Percentiles rank a stretch among this genome's conserved stretches.
Evolutionary conservation across 2,329 filamentous ascomycete genomes (phyloP).

Genomic region (Penicillium sp.): DNA sequence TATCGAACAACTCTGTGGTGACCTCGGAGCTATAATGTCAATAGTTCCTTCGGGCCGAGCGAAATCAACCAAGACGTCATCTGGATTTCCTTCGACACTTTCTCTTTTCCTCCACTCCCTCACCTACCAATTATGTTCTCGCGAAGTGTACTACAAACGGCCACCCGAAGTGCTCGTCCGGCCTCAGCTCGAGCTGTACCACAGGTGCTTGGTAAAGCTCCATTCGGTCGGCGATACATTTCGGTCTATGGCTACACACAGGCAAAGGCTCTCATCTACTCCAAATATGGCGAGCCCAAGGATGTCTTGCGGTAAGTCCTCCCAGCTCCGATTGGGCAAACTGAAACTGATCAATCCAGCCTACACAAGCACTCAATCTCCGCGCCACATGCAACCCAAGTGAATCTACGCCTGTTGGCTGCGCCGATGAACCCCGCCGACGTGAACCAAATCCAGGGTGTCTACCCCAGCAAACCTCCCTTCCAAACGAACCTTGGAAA

Average conservation of each 20-base stretch:
- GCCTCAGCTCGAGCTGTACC: conserved; percentile 10
- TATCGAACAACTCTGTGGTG: background rate
- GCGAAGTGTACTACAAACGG: conserved; percentile 24
- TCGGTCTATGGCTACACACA: conserved; percentile 52
- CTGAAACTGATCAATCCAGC: conserved; percentile 15
- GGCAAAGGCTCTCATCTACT: conserved; percentile 49
- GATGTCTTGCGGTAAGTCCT: conserved; percentile 45
- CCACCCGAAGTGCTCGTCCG: conserved; percentile 13
- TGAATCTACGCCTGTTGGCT: conserved; percentile 84
- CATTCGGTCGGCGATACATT: conserved; percentile 36
- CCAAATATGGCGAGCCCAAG: conserved; percentile 49
- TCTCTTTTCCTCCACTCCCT: background rate
- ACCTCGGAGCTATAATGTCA: background rate
- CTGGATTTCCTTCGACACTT: conserved; percentile 6
- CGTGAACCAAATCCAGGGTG: conserved; percentile 96
- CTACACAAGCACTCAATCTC: conserved; percentile 52
- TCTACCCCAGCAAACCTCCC: conserved; percentile 81
- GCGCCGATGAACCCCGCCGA: conserved; percentile 95
- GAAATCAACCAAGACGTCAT: conserved; percentile 17
- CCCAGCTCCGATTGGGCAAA: background rate
- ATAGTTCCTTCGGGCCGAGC: conserved; percentile 17
- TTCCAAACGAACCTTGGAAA: conserved; percentile 78
- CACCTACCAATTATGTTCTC: conserved; percentile 28
- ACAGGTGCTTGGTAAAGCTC: conserved; percentile 11
- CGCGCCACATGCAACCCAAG: conserved; percentile 55